phyloP scores from a whole-genome alignment of 345 rosid genomes.

The Pugionium dolabratum region DNA sequence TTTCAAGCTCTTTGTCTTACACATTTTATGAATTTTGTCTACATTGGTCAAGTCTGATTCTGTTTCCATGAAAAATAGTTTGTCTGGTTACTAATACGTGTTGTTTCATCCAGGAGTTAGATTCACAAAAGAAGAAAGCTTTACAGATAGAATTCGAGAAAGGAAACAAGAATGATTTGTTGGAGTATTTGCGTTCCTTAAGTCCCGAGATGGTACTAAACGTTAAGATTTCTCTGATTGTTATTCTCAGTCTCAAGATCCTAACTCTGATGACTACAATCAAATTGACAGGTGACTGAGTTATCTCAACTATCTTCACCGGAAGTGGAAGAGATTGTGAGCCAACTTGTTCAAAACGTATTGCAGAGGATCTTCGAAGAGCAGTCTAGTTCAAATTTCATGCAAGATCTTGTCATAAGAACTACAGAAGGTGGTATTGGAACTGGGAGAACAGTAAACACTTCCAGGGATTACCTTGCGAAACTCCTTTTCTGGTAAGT shows the following conservation, averaged over 20 bases:
- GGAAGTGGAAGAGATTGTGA: slow-evolving; percentile 84
- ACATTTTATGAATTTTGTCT: slow-evolving; percentile 4
- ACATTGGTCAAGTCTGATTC: neutral
- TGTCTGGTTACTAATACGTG: neutral
- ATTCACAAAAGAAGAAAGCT: slow-evolving; percentile 57
- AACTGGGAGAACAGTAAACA: slow-evolving; percentile 48
- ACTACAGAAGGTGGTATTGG: slow-evolving; percentile 46
- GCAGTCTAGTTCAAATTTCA: slow-evolving; percentile 39
- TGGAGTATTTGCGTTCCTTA: slow-evolving; percentile 84
- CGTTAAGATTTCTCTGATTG: neutral
- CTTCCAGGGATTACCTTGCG: slow-evolving; percentile 89
- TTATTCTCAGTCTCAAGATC: neutral
- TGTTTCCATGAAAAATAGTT: slow-evolving; percentile 10
- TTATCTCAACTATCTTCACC: slow-evolving; percentile 81
- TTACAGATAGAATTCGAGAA: slow-evolving; percentile 51
- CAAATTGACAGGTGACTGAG: slow-evolving; percentile 59
- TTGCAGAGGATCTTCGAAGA: slow-evolving; percentile 55
- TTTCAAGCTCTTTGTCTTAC: slow-evolving; percentile 13
- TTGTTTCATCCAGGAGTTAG: slow-evolving; percentile 61
- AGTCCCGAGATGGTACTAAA: slow-evolving; percentile 70
- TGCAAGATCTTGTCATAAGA: slow-evolving; percentile 40
- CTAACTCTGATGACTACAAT: slow-evolving; percentile 4
- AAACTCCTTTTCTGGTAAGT: slow-evolving; percentile 89
- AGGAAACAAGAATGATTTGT: slow-evolving; percentile 64
- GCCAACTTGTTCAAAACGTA: slow-evolving; percentile 73